These are phyloP conservation scores for Asterella californica DNA, from an alignment of 225 moss, liverwort and hornwort species.

Conservation along the genomic window DNA sequence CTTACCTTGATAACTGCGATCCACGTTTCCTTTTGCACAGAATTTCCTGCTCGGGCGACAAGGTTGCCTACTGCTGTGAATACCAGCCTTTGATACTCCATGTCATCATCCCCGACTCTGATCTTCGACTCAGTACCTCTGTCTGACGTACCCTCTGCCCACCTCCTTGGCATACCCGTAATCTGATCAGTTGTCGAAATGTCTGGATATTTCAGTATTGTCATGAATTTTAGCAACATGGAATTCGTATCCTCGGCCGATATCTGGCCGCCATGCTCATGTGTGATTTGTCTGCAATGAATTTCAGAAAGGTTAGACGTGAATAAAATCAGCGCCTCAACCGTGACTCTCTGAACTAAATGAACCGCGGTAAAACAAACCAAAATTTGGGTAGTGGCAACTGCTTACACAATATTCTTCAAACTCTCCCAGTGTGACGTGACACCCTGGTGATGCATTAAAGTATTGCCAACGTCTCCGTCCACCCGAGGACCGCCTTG, in stretches of 20 bases:
- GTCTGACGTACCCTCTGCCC: slow-evolving; percentile 33
- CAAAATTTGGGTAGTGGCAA: background rate
- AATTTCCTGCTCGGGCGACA: slow-evolving; percentile 59
- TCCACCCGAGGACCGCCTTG: slow-evolving; percentile 29
- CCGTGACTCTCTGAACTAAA: background rate
- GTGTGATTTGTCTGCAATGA: slow-evolving; percentile 64
- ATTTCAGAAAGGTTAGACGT: background rate
- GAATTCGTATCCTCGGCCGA: slow-evolving; percentile 56
- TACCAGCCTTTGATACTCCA: slow-evolving; percentile 70
- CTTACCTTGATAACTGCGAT: slow-evolving; percentile 60
- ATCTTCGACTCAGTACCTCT: slow-evolving; percentile 35
- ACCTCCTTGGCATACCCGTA: slow-evolving; percentile 19
- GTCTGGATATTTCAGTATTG: slow-evolving; percentile 39
- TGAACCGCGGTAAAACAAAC: background rate
- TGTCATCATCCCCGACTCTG: slow-evolving; percentile 48
- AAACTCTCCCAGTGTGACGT: slow-evolving; percentile 64
- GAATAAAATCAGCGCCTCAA: background rate
- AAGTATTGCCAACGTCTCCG: slow-evolving; percentile 20
- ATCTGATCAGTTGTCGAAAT: slow-evolving; percentile 35
- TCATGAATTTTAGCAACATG: slow-evolving; percentile 54
- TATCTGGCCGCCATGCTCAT: slow-evolving; percentile 71
- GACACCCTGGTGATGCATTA: slow-evolving; percentile 31
- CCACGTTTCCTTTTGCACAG: slow-evolving; percentile 71
- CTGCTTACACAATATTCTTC: slow-evolving; percentile 65
- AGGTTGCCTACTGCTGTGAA: slow-evolving; percentile 70